phyloP scores from a whole-genome alignment of 2,329 filamentous ascomycete species.

The Penicillium decumbens region DNA sequence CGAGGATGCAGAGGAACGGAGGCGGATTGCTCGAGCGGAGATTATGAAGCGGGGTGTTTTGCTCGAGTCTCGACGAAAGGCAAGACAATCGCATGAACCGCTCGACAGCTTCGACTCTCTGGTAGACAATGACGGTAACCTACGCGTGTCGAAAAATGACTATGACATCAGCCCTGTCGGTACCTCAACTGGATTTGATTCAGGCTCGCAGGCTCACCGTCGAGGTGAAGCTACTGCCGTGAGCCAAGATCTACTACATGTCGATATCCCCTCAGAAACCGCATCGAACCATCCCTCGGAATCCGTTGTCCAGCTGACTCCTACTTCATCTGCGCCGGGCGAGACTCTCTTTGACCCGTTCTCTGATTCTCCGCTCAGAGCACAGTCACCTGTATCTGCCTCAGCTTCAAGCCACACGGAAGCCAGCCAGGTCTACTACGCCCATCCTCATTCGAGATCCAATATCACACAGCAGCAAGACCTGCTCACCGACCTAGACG shows the following conservation, averaged over 20 bases:
- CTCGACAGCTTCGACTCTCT: slow-evolving; percentile 42
- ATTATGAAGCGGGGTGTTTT: slow-evolving; percentile 42
- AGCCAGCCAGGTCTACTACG: slow-evolving; percentile 32
- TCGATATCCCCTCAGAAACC: slow-evolving; percentile 30
- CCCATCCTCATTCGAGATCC: slow-evolving; percentile 25
- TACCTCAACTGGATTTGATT: slow-evolving; percentile 39
- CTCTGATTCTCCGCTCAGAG: slow-evolving; percentile 11
- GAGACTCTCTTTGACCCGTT: slow-evolving; percentile 23
- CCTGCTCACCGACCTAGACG: slow-evolving; percentile 12
- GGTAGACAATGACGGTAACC: slow-evolving; percentile 42
- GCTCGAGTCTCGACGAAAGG: slow-evolving; percentile 37
- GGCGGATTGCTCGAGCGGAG: slow-evolving; percentile 43
- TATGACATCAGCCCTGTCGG: slow-evolving; percentile 19
- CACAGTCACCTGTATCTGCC: slow-evolving; percentile 15
- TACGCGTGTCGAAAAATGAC: slow-evolving; percentile 18
- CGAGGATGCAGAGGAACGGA: slow-evolving; percentile 42
- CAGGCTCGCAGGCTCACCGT: slow-evolving; percentile 23
- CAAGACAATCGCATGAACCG: slow-evolving; percentile 14
- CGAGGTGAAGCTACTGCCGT: slow-evolving; percentile 20
- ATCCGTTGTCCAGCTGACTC: slow-evolving; percentile 43
- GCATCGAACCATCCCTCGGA: slow-evolving; percentile 41
- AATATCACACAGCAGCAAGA: slow-evolving; percentile 20
- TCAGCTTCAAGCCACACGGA: slow-evolving; percentile 34
- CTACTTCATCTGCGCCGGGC: slow-evolving; percentile 42
- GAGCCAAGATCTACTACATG: slow-evolving; percentile 22